Evolutionary conservation across 257 asterid genomes (phyloP).

Genomic region (Nicotiana benthamiana): DNA sequence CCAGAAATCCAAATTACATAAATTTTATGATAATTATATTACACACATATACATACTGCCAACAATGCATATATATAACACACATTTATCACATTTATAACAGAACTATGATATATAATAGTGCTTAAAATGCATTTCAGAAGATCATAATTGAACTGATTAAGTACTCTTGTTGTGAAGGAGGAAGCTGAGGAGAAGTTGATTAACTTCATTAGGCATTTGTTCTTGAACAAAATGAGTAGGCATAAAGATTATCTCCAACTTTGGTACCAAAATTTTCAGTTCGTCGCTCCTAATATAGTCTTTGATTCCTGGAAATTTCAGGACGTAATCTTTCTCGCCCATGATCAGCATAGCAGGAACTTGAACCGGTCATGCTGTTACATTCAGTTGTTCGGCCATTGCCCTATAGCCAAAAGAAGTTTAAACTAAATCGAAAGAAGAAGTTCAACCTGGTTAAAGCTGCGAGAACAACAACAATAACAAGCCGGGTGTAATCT

Average conservation of each 20-base stretch:
- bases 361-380: constrained; percentile 32
- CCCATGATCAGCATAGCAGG: constrained; percentile 66
- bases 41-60: background rate
- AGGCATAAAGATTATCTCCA: constrained; percentile 48
- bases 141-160: background rate
- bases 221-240: constrained; percentile 76
- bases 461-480: too few species aligned
- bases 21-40: too few species aligned
- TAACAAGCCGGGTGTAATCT: too few species aligned
- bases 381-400: constrained; percentile 5
- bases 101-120: too few species aligned
- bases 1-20: background rate
- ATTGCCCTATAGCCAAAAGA: constrained; percentile 26
- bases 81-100: background rate
- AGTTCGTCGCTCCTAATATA: constrained; percentile 41
- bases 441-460: too few species aligned
- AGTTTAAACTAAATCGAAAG: background rate
- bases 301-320: background rate
- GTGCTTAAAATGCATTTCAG: too few species aligned
- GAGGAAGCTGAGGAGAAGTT: constrained; percentile 29
- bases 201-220: constrained; percentile 37
- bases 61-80: background rate
- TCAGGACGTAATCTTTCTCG: constrained; percentile 56
- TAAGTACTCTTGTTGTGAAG: constrained; percentile 21
- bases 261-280: constrained; percentile 35